Base-by-base conservation (phyloP, 805 yeast species). In the Metschnikowia orientalis region DNA sequence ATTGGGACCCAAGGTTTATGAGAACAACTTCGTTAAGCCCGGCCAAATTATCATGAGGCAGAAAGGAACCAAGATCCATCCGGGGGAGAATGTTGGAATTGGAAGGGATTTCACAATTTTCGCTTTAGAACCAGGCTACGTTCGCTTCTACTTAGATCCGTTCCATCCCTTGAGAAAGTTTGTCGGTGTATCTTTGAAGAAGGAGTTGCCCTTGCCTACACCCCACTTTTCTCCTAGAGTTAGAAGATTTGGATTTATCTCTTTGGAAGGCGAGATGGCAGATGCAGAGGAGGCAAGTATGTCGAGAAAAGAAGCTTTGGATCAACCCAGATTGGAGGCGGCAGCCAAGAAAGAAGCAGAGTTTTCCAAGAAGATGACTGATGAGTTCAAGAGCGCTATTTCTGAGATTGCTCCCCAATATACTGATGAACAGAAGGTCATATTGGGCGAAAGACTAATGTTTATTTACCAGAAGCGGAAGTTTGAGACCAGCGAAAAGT, bases 51-150 rank as follows among this genome's bases (percentile, higher is more conserved):
- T 92, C 23, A 76, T 84, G 77, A 78, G 97, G 57, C 98, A 92
- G 56, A 75, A 97, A 57, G 98, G 98, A 50, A 87, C 97, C 12
- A 81, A 77, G 51, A 83, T 89, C 57, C 92, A 78, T 53, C 97
- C 98, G 0, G 98, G 98, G 20, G 94, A 84, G 46, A 89, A 92
- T 48, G 83, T 78, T 8, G 79, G 79, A 6, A 85, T 90, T 40
- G 98, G 98, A 42, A 81, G 77, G 50, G 97, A 92, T 57, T 97
- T 89, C 58, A 90, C 98, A 2, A 73, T 92, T 19, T 87, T 70
- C 57, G 96, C 98, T 3, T 51, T 69, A 21, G 97, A 92, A 54
- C 95, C 96, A 3, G 98, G 98, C 16, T 87, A 68, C 56, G 97
- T 90, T 18, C 75, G 94, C 43, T 92, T 76, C 61, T 92, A 92